phyloP scores from a whole-genome alignment of 345 rosid genomes.

The Toxicodendron radicans region DNA sequence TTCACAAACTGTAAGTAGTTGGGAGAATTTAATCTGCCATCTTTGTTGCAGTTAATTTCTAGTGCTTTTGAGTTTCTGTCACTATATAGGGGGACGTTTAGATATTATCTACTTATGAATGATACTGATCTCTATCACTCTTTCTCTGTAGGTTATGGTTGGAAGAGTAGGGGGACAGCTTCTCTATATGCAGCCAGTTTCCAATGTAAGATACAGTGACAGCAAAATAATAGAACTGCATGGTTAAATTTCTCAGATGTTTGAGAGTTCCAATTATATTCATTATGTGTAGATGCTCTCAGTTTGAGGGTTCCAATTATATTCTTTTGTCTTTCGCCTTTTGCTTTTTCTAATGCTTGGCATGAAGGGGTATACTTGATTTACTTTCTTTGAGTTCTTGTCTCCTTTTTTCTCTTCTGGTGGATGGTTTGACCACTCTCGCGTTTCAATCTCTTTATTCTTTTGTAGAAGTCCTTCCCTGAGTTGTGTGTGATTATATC shows the following conservation, averaged over 20 bases:
- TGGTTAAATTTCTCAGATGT: constrained; percentile 11
- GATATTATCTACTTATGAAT: constrained; percentile 1
- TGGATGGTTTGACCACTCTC: neutral
- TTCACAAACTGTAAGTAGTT: constrained; percentile 57
- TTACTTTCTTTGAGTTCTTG: neutral
- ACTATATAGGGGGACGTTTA: constrained; percentile 1
- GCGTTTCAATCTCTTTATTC: neutral
- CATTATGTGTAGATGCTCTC: neutral
- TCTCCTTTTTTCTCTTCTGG: neutral
- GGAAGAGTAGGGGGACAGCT: constrained; percentile 76
- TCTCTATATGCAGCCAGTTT: constrained; percentile 68
- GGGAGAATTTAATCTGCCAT: constrained; percentile 6
- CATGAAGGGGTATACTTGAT: neutral
- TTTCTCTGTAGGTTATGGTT: constrained; percentile 56
- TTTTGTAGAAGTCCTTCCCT: neutral
- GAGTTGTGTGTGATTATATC: neutral
- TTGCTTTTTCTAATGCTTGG: neutral
- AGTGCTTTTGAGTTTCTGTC: neutral
- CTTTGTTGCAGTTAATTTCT: neutral
- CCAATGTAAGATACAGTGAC: constrained; percentile 55
- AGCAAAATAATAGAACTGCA: neutral
- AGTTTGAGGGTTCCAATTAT: neutral
- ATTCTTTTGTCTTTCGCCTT: neutral
- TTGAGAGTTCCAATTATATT: neutral
- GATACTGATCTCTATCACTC: constrained; percentile 10